These are phyloP conservation scores for Clarkia xantiana DNA, from an alignment of 345 rosid genomes.

Conservation along the genomic window DNA sequence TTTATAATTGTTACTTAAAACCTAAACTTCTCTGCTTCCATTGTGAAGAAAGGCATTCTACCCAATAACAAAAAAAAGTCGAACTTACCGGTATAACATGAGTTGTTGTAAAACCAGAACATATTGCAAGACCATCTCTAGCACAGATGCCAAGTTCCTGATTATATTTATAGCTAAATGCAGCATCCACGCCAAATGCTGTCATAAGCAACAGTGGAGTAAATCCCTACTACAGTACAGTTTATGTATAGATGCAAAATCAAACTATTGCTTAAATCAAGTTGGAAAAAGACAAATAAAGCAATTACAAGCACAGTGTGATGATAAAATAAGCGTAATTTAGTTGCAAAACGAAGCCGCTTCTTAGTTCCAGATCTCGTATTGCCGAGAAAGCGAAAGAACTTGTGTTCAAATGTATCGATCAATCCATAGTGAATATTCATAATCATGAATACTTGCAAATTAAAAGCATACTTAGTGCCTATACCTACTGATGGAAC, in stretches of 20 bases:
- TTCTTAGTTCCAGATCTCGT: neutral
- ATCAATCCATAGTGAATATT: neutral
- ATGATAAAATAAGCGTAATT: no score
- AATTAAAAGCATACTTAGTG: neutral
- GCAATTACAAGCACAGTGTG: no score
- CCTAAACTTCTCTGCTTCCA: neutral
- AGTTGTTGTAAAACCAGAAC: conserved; percentile 76
- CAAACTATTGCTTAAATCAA: no score
- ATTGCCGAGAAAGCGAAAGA: neutral
- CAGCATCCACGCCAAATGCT: conserved; percentile 97
- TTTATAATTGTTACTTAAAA: neutral
- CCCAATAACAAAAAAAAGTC: no score
- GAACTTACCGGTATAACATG: conserved; percentile 72
- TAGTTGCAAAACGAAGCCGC: no score
- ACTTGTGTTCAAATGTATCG: no score
- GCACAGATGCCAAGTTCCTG: conserved; percentile 63
- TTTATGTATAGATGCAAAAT: neutral
- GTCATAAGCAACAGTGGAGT: conserved; percentile 6
- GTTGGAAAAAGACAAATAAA: no score
- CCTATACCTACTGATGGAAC: conserved; percentile 84
- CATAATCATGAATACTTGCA: neutral
- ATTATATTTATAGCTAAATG: conserved; percentile 86
- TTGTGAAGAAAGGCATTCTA: neutral
- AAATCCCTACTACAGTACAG: neutral
- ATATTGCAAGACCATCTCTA: conserved; percentile 74